A percentile compares a stretch with the other conserved stretches of the same genome.
Evolutionary conservation across 1,139 yeast genomes (phyloP).

Genomic region (Geotrichum restrictum): DNA sequence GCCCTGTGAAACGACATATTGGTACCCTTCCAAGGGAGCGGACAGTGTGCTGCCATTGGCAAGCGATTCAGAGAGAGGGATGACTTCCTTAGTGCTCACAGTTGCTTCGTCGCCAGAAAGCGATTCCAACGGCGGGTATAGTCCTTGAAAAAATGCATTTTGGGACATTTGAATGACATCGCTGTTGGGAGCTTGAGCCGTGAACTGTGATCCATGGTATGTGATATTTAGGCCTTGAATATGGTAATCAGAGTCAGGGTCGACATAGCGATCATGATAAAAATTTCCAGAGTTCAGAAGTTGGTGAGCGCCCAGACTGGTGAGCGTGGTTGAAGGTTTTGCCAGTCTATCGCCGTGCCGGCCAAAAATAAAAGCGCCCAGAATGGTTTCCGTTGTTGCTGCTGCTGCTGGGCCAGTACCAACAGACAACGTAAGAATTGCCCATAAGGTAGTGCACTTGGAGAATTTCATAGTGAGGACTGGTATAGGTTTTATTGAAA

Average conservation of each 20-base stretch:
- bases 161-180: constrained; percentile 43
- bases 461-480: constrained; percentile 10
- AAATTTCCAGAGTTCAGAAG: constrained; percentile 40
- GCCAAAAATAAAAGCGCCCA: constrained; percentile 45
- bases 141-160: constrained; percentile 44
- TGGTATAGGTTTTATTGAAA: too few relatives aligned
- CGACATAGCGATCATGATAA: constrained; percentile 43
- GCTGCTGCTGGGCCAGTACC: constrained; percentile 13
- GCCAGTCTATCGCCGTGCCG: constrained; percentile 48
- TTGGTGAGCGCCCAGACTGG: constrained; percentile 43
- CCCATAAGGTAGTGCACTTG: not conserved
- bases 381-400: constrained; percentile 33
- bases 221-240: constrained; percentile 33
- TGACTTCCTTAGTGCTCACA: constrained; percentile 24
- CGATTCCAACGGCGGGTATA: constrained; percentile 42
- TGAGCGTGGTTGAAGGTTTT: constrained; percentile 42
- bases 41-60: constrained; percentile 41
- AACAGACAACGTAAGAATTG: constrained; percentile 4
- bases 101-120: constrained; percentile 26
- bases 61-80: constrained; percentile 28
- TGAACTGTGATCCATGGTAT: constrained; percentile 36
- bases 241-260: constrained; percentile 31
- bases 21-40: constrained; percentile 44
- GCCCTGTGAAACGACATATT: constrained; percentile 42
- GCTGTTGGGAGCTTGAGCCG: constrained; percentile 38